Evolutionary conservation across 2,329 filamentous ascomycete species (phyloP).

Genomic region (Thermothelomyces thermophilus): DNA sequence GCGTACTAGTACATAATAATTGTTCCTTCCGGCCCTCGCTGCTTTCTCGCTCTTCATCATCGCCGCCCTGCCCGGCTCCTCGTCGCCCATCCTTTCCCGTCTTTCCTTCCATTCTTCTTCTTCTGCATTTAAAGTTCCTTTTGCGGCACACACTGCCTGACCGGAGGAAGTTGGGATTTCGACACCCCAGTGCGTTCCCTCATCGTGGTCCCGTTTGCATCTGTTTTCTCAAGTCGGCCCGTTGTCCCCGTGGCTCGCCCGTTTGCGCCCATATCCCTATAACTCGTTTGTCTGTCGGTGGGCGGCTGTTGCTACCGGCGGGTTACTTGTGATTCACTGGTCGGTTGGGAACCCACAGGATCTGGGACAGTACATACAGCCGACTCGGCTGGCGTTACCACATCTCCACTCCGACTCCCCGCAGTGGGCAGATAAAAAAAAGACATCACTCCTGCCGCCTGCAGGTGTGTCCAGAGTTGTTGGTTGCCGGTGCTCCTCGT

Average conservation of each 20-base stretch:
- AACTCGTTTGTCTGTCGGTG: not conserved
- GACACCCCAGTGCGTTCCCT: constrained; percentile 8
- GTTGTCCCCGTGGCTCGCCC: constrained; percentile 15
- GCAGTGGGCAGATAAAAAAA: constrained; percentile 13
- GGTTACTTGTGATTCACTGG: constrained; percentile 14
- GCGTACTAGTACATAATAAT: not conserved
- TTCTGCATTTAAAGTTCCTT: not conserved
- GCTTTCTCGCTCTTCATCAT: not conserved
- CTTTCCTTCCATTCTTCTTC: constrained; percentile 1
- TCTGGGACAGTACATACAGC: constrained; percentile 18
- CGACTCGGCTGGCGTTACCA: constrained; percentile 8
- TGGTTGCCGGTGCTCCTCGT: not conserved
- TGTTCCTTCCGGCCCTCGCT: not conserved
- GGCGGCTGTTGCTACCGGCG: constrained; percentile 3
- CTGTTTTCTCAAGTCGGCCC: not conserved
- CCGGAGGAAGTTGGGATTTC: constrained; percentile 14
- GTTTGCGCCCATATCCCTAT: not conserved
- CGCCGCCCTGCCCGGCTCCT: not conserved
- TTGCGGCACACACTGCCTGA: constrained; percentile 7
- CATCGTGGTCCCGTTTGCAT: constrained; percentile 1
- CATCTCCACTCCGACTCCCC: constrained; percentile 6
- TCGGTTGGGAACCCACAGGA: constrained; percentile 19
- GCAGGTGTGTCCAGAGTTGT: not conserved
- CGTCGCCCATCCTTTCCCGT: constrained; percentile 2
- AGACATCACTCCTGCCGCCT: not conserved